These are phyloP conservation scores for Tuber borchii DNA, from an alignment of 495 filamentous ascomycete species.

Conservation along the genomic window DNA sequence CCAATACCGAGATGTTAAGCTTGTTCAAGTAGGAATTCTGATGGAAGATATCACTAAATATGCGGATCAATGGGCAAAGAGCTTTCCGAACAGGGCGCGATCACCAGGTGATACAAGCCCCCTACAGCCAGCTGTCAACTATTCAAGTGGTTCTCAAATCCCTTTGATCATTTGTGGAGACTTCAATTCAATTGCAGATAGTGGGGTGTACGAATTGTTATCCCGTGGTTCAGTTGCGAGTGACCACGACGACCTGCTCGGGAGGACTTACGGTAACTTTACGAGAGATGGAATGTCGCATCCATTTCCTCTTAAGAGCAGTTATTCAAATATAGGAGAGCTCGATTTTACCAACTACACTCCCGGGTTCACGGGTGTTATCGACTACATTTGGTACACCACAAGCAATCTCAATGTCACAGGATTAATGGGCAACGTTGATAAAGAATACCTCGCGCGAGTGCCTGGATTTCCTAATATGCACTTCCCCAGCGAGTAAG, in stretches of 20 bases:
- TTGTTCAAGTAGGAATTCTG: slow-evolving; percentile 87
- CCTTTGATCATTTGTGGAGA: slow-evolving; percentile 89
- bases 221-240: slow-evolving; percentile 63
- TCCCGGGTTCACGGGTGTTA: slow-evolving; percentile 76
- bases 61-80: slow-evolving; percentile 77
- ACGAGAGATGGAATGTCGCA: slow-evolving; percentile 85
- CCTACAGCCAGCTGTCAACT: slow-evolving; percentile 55
- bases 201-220: slow-evolving; percentile 82
- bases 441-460: slow-evolving; percentile 77
- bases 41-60: slow-evolving; percentile 81
- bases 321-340: slow-evolving; percentile 67
- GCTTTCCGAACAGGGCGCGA: slow-evolving; percentile 53
- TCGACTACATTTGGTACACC: slow-evolving; percentile 97
- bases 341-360: slow-evolving; percentile 94
- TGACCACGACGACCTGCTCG: slow-evolving; percentile 68
- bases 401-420: slow-evolving; percentile 84
- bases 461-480: slow-evolving; percentile 95
- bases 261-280: slow-evolving; percentile 77
- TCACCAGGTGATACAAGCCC: slow-evolving; percentile 44
- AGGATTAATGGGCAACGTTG: slow-evolving; percentile 80
- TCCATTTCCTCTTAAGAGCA: slow-evolving; percentile 85
- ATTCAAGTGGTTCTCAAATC: slow-evolving; percentile 75
- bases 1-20: slow-evolving; percentile 80
- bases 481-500: slow-evolving; percentile 84
- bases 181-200: slow-evolving; percentile 82